Percentiles rank a stretch among this genome's conserved stretches.
phyloP scores from a whole-genome alignment of 1,284 basidiomycete genomes.

The Takashimella tepidaria region DNA sequence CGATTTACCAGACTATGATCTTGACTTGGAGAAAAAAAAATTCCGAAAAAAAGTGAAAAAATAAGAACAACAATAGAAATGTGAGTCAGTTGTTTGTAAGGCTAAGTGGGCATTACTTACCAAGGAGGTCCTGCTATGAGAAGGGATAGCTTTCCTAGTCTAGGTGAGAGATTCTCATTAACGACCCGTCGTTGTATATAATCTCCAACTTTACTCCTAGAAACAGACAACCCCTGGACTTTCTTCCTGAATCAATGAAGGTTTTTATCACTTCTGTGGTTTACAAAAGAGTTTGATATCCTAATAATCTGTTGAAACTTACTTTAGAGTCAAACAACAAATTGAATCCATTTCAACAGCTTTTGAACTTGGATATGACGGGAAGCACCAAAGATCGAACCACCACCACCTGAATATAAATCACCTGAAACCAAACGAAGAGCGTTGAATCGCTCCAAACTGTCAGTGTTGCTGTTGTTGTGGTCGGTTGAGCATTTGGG shows the following conservation, averaged over 20 bases:
- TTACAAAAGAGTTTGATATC: no score
- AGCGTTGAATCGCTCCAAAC: not conserved
- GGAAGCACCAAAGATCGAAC: conserved; percentile 17
- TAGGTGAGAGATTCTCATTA: not conserved
- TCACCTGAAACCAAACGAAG: conserved; percentile 14
- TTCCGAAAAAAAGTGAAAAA: not conserved
- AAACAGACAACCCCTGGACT: not conserved
- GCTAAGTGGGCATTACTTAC: no score
- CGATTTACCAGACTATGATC: conserved; percentile 27
- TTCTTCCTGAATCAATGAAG: not conserved
- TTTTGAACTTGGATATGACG: conserved; percentile 18
- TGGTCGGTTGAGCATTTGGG: no score
- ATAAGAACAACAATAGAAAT: not conserved
- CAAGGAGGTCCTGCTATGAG: conserved; percentile 30
- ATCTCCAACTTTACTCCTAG: not conserved
- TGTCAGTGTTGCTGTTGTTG: no score
- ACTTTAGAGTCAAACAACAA: conserved; percentile 17
- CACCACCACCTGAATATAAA: conserved; percentile 36
- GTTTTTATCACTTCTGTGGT: no score
- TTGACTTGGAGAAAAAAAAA: conserved; percentile 25
- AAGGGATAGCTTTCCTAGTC: conserved; percentile 3
- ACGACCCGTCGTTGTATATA: not conserved
- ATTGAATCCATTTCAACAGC: conserved; percentile 21
- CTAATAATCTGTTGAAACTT: conserved; percentile 1
- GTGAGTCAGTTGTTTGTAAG: no score